Evolutionary conservation across 2,329 filamentous ascomycete species (phyloP), one percentile per base, ranked within the genome.

Genomic region (Cordyceps cicadae): DNA sequence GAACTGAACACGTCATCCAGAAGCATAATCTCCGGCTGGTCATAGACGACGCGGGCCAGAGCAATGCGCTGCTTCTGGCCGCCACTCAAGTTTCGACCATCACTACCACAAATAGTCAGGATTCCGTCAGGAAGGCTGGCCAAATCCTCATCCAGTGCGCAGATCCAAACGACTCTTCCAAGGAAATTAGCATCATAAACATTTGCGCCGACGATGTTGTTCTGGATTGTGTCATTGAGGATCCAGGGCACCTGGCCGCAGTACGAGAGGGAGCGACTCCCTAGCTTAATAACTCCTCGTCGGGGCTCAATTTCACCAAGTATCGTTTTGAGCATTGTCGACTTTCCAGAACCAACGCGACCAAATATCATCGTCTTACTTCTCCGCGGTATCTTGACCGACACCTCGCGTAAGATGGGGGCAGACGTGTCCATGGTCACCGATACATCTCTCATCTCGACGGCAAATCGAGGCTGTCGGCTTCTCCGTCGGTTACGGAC

Each of bases 71-170:
- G 39, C 15, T 55, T 55, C 24, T 54, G 51, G 9, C 51, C 51
- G 24, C 75, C 75, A 5, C 73, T 76, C 9, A 77, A 63, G 0
- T 67, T 68, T 17, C 74, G 70, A 0, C 75, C 74, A 48, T 70
- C 71, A 11, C 67, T 73, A 2, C 75, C 74, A n/a, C 73, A 67
- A 1, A 63, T 63, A 0, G 72, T 73, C 3, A 65, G 62, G 39
- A 75, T 72, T 14, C 74, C 72, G 0, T 68, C 54, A 0, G 72
- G 67, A 2, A 75, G 65, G 7, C 64, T 63, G 0, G 32, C 24
- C 1, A 74, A 60, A 48, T 75, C 73, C 4, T 63, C 49, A 0
- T 60, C 59, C 14, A 71, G 32, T 0, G 63, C 64, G 9, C 66
- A 69, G 1, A 58, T 68, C 0, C 67, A 53, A 0, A 74, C 17